Base-by-base conservation (phyloP, 441 rosid genomes). In the Pelargonium exstipulatum region DNA sequence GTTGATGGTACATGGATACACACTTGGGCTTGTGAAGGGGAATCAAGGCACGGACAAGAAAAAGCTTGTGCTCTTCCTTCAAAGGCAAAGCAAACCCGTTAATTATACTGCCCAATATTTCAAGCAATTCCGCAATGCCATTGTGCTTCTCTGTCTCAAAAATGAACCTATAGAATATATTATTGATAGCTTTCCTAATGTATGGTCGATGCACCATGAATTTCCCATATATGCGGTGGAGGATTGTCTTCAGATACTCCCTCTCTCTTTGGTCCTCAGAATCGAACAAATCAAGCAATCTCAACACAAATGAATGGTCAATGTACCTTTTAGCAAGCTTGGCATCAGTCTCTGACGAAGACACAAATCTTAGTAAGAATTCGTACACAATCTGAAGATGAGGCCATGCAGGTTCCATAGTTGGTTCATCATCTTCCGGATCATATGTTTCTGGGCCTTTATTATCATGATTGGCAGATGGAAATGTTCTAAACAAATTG, bases 1-100 rank as follows among this genome's bases (percentile, higher is more conserved):
- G 96, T 67, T 89, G 97, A 74, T 88, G 94, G 77, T 89, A 91
- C 74, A 84, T 83, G 0, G 90, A 64, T 1, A 87, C 88, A 71
- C 89, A 83, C 78, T 88, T 91, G 48, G 94, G 92, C 80, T 87
- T 89, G 86, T 91, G 97, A 4, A 91, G 91, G 13, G 96, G 97
- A 77, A 89, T 89, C 85, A 91, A 78, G 8, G 86, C 89, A 26
- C 96, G 81, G 9, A 88, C 82, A 40, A 91, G 85, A 78, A 91
- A 89, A 24, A 91, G 90, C 70, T 91, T 89, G 76, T 91, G 95
- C 79, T 91, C 97, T 82, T 91, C 97, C 86, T 91, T 91, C 78
- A 91, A 81, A 17, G 97, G 96, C 79, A 91, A 79, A 64, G 94
- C 96, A 71, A 90, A 90, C 48, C 71, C 71, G 37, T 57, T 68